Base-by-base conservation (phyloP, 495 filamentous ascomycete genomes). In the Lentithecium fluviatile region DNA sequence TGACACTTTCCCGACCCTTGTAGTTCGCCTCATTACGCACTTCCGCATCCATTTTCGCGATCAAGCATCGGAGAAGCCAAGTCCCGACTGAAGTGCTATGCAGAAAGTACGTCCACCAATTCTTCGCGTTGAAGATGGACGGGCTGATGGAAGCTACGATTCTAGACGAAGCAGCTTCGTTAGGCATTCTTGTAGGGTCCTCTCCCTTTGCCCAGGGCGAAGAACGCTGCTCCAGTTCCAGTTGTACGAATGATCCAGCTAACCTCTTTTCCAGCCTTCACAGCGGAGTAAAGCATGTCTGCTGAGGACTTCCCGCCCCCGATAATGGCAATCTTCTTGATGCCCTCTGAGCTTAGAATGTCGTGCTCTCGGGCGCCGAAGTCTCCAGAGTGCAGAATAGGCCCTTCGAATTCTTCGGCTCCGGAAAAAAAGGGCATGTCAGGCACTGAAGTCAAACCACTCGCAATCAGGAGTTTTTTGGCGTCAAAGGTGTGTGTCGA, bases 391-490 rank as follows among this genome's bases (percentile, higher is more conserved):
- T 79, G 77, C 38, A 79, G 69, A 25, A 78, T 57, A 15, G 69
- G 60, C 24, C 70, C 59, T 8, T 49, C 60, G 38, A 73, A 73
- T 7, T 10, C 3, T 6, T 68, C 56, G 2, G 29, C 56, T 0
- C 69, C 65, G 2, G 61, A 68, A 43, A 76, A 69, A 24, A 69
- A 47, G 5, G 79, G 79, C 0, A 77, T 66, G 50, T 68, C 64
- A 0, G 77, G 77, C 34, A 57, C 66, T 0, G 75, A 78, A 0
- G 75, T 79, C 25, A 75, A 56, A 0, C 79, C 79, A 3, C 77
- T 75, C 1, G 79, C 79, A 24, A 78, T 64, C 15, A 81, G 74
- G 21, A 81, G 60, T 29, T 77, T 81, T 19, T 1, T 1, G 8
- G 52, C 23, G 8, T 4, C 2, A 13, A 10, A 45, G 5, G 13